Percentiles rank a stretch among this genome's conserved stretches.
phyloP scores from a whole-genome alignment of 2,329 filamentous ascomycete species.

The Aciculosporium take region DNA sequence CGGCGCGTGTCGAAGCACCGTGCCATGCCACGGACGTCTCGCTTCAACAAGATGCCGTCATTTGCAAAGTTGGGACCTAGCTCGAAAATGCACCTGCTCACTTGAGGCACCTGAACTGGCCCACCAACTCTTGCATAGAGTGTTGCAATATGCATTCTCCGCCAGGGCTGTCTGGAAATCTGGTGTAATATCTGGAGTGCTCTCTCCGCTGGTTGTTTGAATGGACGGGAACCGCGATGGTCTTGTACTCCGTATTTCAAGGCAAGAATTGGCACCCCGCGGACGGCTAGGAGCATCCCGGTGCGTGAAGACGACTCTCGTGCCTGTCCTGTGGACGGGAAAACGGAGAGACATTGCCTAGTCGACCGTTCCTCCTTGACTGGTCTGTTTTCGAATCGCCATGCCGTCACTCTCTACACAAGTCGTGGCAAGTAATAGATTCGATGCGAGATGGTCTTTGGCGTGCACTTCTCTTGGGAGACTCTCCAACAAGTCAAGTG shows the following conservation, averaged over 20 bases:
- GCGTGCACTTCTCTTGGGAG: background rate
- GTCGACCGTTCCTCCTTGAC: background rate
- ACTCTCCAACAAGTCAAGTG: background rate
- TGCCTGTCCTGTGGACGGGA: background rate
- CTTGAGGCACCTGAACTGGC: background rate
- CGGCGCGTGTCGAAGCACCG: background rate
- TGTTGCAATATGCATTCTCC: too few relatives aligned
- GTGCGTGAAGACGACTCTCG: background rate
- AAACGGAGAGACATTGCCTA: background rate
- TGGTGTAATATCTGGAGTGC: background rate
- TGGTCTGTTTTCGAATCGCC: background rate
- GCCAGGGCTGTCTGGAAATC: background rate
- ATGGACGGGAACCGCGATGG: background rate
- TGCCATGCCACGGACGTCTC: background rate
- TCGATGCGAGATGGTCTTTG: background rate
- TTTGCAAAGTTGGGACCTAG: background rate
- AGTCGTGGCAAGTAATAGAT: background rate
- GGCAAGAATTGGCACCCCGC: background rate
- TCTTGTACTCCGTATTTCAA: background rate
- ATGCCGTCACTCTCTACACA: background rate
- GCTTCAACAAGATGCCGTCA: background rate
- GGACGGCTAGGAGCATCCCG: slow-evolving; percentile 5
- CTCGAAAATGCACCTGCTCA: background rate
- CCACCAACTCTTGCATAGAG: background rate
- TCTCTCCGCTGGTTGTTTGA: background rate